phyloP scores from a whole-genome alignment of 129 eudicot genomes.

The Calendula officinalis region DNA sequence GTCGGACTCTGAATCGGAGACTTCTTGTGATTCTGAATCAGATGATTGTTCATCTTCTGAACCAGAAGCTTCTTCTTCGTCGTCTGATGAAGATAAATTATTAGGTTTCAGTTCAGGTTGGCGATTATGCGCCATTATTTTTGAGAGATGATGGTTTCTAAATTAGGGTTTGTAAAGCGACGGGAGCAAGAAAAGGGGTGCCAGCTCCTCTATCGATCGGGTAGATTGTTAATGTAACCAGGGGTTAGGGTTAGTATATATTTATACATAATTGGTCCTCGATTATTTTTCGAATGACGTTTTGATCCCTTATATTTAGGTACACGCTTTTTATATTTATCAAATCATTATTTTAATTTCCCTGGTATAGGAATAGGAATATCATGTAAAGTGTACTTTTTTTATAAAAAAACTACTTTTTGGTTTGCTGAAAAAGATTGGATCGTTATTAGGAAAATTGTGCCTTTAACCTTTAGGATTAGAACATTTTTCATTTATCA shows the following conservation, averaged over 20 bases:
- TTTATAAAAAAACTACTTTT: too few relatives aligned
- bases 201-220: conserved; percentile 10
- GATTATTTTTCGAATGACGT: not conserved
- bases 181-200: conserved; percentile 16
- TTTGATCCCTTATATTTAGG: not conserved
- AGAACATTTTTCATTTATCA: too few relatives aligned
- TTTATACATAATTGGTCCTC: too few relatives aligned
- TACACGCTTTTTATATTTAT: too few relatives aligned
- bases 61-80: conserved; percentile 24
- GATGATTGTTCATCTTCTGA: conserved; percentile 33
- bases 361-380: too few relatives aligned
- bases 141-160: conserved; percentile 14
- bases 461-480: too few relatives aligned
- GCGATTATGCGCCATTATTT: conserved; percentile 28
- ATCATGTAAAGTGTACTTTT: too few relatives aligned
- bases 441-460: too few relatives aligned
- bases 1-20: conserved; percentile 26
- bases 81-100: conserved; percentile 23
- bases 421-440: too few relatives aligned
- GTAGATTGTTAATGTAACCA: not conserved
- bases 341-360: not conserved
- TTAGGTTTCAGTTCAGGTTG: conserved; percentile 24
- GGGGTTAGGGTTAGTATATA: too few relatives aligned
- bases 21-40: conserved; percentile 21
- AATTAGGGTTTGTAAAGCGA: conserved; percentile 34